Evolutionary conservation across 192 early-diverging fungal genomes (phyloP), one percentile per base, ranked within the genome.

Genomic region (Linnemannia schmuckeri): DNA sequence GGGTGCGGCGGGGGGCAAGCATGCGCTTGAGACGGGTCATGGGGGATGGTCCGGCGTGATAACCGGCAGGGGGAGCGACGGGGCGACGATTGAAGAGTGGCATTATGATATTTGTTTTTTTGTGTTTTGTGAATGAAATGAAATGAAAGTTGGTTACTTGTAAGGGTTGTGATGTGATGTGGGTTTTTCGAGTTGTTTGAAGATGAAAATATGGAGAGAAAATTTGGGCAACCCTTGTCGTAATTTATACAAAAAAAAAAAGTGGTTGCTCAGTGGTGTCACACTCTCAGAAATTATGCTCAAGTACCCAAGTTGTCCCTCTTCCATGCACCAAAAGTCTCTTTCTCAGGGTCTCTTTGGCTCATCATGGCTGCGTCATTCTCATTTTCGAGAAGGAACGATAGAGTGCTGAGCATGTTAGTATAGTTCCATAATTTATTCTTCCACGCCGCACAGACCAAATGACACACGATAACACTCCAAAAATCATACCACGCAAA

Each of bases 21-120:
- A 79, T 79, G 37, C 0, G 52, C 70, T 72, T 79, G 37, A 79
- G 70, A 10, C 78, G 78, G 10, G 42, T 54, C 70, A 79, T 79
- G 10, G 78, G 17, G 2, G 78, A 79, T 1, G 78, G 78, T 0
- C 42, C 3, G 38, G 71, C 15, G 15, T 79, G 72, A 33, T 54
- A 27, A 12, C 27, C 27, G 7, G 61, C 27, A 1, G 30, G 3
- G 8, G 49, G 44, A 6, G 57, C 37, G 70, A 27, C 40, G 40
- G 72, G 22, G 35, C 46, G 78, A 63, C 72, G 71, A 49, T 38
- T 54, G 55, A 80, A 80, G 18, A 80, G 78, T 63, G 78, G 54
- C 78, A 80, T 80, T 47, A 49, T 78, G 20, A 18, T 22, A 5
- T 71, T 41, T 71, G 37, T 66, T 9, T 12, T n/a, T 63, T 33